phyloP scores from a whole-genome alignment of 1,284 basidiomycete species.

The Naganishia sp. region DNA sequence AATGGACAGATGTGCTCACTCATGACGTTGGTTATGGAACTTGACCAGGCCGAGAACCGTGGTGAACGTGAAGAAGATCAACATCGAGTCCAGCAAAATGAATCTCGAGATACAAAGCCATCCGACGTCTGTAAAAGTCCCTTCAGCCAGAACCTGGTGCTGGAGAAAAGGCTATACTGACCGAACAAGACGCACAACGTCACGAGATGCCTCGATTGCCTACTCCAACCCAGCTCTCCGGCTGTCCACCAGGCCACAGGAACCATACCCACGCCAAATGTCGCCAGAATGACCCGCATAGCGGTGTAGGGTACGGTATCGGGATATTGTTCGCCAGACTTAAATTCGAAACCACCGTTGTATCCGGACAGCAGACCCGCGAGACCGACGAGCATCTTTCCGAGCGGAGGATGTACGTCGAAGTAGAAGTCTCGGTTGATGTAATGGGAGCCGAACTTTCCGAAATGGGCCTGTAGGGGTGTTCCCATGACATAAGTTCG shows the following conservation, averaged over 20 bases:
- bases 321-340: slow-evolving; percentile 85
- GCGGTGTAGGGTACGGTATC: slow-evolving; percentile 83
- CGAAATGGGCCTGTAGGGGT: slow-evolving; percentile 76
- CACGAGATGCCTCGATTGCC: slow-evolving; percentile 84
- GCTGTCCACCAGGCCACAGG: slow-evolving; percentile 96
- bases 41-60: slow-evolving; percentile 93
- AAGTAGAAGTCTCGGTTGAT: slow-evolving; percentile 60
- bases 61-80: slow-evolving; percentile 96
- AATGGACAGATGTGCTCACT: slow-evolving; percentile 58
- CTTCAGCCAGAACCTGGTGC: background rate
- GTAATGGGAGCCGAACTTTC: slow-evolving; percentile 95
- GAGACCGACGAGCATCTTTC: slow-evolving; percentile 97
- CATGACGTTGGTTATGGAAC: slow-evolving; percentile 94
- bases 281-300: slow-evolving; percentile 92
- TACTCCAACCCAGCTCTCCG: slow-evolving; percentile 90
- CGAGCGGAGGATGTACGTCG: slow-evolving; percentile 90
- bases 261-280: slow-evolving; percentile 92
- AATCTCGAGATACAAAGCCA: slow-evolving; percentile 97
- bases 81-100: slow-evolving; percentile 96
- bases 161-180: slow-evolving; percentile 54
- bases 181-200: slow-evolving; percentile 91
- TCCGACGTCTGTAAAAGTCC: slow-evolving; percentile 69
- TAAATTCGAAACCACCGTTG: slow-evolving; percentile 89
- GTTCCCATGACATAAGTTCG: background rate
- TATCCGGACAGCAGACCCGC: slow-evolving; percentile 89